Conservation (phyloP, 176 grass and related monocot genomes). For the Oryza coarctata region DNA sequence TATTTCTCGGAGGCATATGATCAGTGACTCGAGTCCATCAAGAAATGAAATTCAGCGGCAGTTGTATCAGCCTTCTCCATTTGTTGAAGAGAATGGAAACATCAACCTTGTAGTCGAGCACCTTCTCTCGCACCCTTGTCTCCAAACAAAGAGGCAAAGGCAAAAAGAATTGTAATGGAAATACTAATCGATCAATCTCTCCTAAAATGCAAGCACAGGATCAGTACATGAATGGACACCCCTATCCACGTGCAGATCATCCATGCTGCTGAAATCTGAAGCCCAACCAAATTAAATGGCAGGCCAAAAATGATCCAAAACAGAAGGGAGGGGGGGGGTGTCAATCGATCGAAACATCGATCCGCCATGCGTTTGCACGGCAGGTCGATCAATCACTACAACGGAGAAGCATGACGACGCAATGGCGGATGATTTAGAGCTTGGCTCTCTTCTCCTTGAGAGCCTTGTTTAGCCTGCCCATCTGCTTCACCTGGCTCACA, state of each 20-base stretch:
- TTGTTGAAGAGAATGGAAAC: slow-evolving; percentile 4
- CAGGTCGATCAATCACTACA: slow-evolving; percentile 44
- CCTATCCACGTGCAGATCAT: not conserved
- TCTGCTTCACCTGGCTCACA: slow-evolving; percentile 37
- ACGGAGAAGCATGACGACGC: slow-evolving; percentile 45
- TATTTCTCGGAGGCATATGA: not conserved
- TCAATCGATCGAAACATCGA: slow-evolving; percentile 21
- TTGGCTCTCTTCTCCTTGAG: slow-evolving; percentile 48
- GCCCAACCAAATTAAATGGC: not conserved
- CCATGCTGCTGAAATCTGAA: slow-evolving; percentile 30
- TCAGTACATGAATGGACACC: not conserved
- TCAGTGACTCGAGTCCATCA: not conserved
- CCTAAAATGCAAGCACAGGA: slow-evolving; percentile 20
- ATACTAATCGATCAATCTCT: slow-evolving; percentile 20
- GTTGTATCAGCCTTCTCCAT: not conserved
- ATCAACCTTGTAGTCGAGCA: not conserved
- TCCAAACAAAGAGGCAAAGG: not conserved
- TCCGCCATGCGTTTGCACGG: not conserved
- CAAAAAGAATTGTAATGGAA: slow-evolving; percentile 31
- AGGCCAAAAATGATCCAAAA: slow-evolving; percentile 44
- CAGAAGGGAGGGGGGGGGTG: too few relatives aligned
- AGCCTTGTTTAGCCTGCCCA: slow-evolving; percentile 43
- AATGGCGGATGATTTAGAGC: slow-evolving; percentile 51
- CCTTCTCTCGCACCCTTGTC: slow-evolving; percentile 19
- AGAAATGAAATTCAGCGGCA: not conserved